Evolutionary conservation across 371 early-diverging fungal species (phyloP), one percentile per base, ranked within the genome.

Genomic region (Lichtheimia ramosa): DNA sequence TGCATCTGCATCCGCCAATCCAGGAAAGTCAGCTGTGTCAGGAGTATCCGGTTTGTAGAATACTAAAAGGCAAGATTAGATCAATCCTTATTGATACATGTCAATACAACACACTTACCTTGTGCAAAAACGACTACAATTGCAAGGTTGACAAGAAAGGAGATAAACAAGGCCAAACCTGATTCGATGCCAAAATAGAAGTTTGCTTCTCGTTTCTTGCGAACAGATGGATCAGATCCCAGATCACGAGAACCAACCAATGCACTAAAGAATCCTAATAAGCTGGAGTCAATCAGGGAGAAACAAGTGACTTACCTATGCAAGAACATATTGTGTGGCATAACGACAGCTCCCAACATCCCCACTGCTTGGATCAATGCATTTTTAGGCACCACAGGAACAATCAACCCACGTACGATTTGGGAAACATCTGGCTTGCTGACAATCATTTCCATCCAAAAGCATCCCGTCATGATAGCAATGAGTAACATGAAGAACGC

Each of bases 271-370:
- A 25, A 0, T 34, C 5, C 6, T 1, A 4, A 24, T 51, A 20
- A 20, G 18, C 3, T 41, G 68, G 3, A 34, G 24, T 48, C 24
- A 2, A 39, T 58, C 6, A 58, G 13, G 28, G 23, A 49, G 49
- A 34, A 27, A 7, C 5, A 12, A n/a, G n/a, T n/a, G n/a, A 1
- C 49, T 64, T 74, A 74, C 79, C 75, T 75, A 57, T 91, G 91
- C 56, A 91, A 68, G 61, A 79, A 91, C 66, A 91, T 79, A 62
- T 91, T 89, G 65, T 91, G 91, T 0, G 91, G 91, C 91, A 91
- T 91, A 41, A 90, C 76, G 0, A 87, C 82, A 12, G 85, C 86
- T 2, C 90, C 90, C 21, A 90, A 61, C 68, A 88, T 86, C 23
- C 86, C 89, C 14, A 88, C 87, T 1, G 89, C 88, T 67, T 87